Evolutionary conservation across 139 green algal species (phyloP).

Genomic region (Microglena sp.): DNA sequence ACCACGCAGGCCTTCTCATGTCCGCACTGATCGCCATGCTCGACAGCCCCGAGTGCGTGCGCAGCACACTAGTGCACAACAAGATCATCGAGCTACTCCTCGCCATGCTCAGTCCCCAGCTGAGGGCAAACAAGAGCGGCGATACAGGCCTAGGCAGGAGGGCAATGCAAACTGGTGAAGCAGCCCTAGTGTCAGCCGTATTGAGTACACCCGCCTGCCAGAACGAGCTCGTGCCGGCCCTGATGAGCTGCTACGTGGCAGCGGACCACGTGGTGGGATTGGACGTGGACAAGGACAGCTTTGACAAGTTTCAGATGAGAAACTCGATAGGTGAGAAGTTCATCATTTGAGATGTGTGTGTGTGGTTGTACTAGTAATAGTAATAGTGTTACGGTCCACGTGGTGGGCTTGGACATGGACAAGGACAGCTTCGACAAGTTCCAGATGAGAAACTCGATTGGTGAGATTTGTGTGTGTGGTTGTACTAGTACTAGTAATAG

Average conservation of each 20-base stretch:
- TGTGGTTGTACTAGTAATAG: background rate
- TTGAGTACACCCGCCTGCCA: conserved; percentile 35
- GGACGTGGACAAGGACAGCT: conserved; percentile 63
- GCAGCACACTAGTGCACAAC: conserved; percentile 28
- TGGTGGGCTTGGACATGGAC: background rate
- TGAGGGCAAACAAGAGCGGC: too few relatives aligned
- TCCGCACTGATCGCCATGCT: conserved; percentile 40
- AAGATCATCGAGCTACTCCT: conserved; percentile 61
- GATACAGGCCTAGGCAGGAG: too few relatives aligned
- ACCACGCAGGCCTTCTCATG: conserved; percentile 33
- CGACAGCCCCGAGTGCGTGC: conserved; percentile 19
- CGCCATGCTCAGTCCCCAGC: conserved; percentile 50
- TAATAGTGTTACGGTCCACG: background rate
- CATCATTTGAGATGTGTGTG: background rate
- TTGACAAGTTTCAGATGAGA: conserved; percentile 64
- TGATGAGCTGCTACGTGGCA: conserved; percentile 59
- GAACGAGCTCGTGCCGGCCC: conserved; percentile 47
- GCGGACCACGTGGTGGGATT: conserved; percentile 73
- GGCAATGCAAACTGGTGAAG: conserved; percentile 35
- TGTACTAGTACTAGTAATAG: background rate
- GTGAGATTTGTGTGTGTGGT: background rate
- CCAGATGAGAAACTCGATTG: conserved; percentile 20
- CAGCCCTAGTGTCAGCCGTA: conserved; percentile 55
- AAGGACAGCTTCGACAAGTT: conserved; percentile 52
- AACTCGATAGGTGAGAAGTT: conserved; percentile 22